Base-by-base conservation (phyloP, 1,139 yeast genomes). In the Candida sanyaensis region DNA sequence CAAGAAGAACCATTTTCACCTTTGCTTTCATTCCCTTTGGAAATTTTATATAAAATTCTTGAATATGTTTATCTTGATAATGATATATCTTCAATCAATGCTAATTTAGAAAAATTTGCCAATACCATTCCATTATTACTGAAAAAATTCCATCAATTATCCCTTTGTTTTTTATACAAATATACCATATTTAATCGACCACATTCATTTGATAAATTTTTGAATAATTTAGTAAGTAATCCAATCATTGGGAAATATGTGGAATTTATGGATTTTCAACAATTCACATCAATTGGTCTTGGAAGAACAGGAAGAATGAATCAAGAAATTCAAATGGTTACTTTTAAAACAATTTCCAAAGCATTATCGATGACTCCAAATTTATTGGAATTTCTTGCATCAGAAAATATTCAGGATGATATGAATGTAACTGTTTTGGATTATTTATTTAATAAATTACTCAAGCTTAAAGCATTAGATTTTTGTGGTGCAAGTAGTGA, bases 271-370 rank as follows among this genome's bases (percentile, higher is more conserved):
- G 97, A 91, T 68, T 91, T 91, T 61, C 88, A 88, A 60, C 93
- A 89, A 53, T 87, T 91, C 63, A 90, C 97, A 0, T 86, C 95
- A 1, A 86, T 92, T 45, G 97, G 97, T 0, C 74, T 91, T 45
- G 97, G 97, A 3, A 75, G 97, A 53, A 88, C 97, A 0, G 89
- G 89, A 7, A 80, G 87, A 56, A 90, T 90, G 96, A 91, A 88
- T 67, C 85, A 83, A 64, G 96, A 88, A 65, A 91, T 91, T 56
- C 96, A 90, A 65, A 88, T 90, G 88, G 90, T 91, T 39, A 91
- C 97, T 0, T 75, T 86, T 41, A 69, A 74, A 28, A 91, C 97
- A 2, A 83, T 91, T 31, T 64, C 80, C 44, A 71, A 77, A 33
- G 88, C 90, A 47, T 71, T 91, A 37, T 64, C 69, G 45, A 67